phyloP scores from a whole-genome alignment of 371 early-diverging fungal species.

The Apophysomyces ossiformis region DNA sequence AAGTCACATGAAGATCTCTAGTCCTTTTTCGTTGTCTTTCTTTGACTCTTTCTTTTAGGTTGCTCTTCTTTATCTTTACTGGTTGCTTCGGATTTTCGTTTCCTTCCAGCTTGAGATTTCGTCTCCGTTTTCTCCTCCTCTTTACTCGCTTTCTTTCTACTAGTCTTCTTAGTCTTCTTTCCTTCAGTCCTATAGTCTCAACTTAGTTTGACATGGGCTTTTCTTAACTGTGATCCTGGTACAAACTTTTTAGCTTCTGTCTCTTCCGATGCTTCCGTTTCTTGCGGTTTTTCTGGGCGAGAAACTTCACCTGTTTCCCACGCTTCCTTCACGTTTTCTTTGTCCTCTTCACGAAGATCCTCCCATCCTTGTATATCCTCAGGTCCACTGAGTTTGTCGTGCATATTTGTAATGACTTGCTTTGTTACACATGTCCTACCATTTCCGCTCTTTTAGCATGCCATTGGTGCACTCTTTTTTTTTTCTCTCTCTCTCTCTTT shows the following conservation, averaged over 20 bases:
- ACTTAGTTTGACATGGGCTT: constrained; percentile 1
- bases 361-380: constrained; percentile 25
- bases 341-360: constrained; percentile 26
- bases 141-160: background rate
- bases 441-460: background rate
- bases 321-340: constrained; percentile 19
- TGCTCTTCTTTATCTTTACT: too few relatives aligned
- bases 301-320: constrained; percentile 26
- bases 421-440: constrained; percentile 27
- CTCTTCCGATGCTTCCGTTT: constrained; percentile 10
- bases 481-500: background rate
- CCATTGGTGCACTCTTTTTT: too few relatives aligned
- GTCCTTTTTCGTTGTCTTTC: too few relatives aligned
- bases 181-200: background rate
- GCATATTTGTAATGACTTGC: constrained; percentile 24
- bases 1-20: too few relatives aligned
- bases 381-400: background rate
- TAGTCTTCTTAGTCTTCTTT: constrained; percentile 1
- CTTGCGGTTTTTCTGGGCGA: constrained; percentile 14
- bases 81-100: background rate
- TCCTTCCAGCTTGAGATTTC: background rate
- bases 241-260: background rate
- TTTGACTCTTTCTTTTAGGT: too few relatives aligned
- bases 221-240: background rate
- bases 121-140: constrained; percentile 5